Evolutionary conservation across 306 rosid species (phyloP).

Genomic region (Geum urbanum): DNA sequence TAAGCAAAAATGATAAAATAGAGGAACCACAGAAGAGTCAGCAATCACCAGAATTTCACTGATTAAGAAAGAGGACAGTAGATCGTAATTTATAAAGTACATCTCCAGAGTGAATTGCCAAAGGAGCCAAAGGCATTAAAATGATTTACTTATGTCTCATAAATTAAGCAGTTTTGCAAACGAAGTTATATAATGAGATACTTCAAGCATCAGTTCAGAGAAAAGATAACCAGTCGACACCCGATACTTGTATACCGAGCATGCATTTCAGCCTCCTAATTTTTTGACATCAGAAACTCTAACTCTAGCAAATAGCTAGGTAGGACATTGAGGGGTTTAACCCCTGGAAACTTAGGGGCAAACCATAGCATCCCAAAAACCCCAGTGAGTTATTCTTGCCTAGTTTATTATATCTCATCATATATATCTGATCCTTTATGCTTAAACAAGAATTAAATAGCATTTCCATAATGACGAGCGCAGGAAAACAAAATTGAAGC

Average conservation of each 20-base stretch:
- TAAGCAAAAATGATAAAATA: constrained; percentile 18
- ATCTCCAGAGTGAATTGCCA: constrained; percentile 5
- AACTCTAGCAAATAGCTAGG: neutral
- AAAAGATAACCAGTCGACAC: constrained; percentile 12
- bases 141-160: neutral
- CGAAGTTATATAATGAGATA: neutral
- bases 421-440: neutral
- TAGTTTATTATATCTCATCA: neutral
- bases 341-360: neutral
- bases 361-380: neutral
- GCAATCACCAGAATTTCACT: constrained; percentile 3
- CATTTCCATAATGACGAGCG: neutral
- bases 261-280: neutral
- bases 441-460: neutral
- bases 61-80: neutral
- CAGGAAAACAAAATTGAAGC: constrained; percentile 31
- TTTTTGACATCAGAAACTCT: neutral
- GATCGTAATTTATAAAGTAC: neutral
- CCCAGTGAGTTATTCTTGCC: neutral
- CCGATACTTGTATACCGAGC: neutral
- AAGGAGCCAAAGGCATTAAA: neutral
- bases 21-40: constrained; percentile 1
- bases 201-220: constrained; percentile 3
- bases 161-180: neutral
- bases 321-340: neutral